A percentile compares a stretch with the other conserved stretches of the same genome.
Evolutionary conservation across 768 basidiomycete species (phyloP).

Genomic region (Boletus reticuloceps): DNA sequence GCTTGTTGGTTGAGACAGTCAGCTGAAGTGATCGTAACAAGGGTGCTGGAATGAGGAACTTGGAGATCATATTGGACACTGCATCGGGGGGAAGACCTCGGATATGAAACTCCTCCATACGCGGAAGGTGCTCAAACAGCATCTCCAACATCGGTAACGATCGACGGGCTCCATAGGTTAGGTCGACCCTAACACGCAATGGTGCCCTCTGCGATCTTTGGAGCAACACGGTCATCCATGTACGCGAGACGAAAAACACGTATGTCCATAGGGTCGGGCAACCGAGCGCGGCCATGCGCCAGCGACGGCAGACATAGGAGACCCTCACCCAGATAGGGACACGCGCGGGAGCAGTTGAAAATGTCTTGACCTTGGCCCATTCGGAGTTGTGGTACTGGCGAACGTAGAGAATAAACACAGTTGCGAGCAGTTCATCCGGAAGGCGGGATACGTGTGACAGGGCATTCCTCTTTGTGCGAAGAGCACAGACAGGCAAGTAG

Average conservation of each 20-base stretch:
- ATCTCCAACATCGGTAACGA: neutral
- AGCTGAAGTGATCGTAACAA: conserved; percentile 3
- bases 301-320: neutral
- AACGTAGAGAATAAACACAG: neutral
- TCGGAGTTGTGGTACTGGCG: neutral
- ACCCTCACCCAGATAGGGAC: neutral
- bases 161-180: neutral
- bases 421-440: conserved; percentile 1
- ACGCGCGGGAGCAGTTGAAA: neutral
- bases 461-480: neutral
- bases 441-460: neutral
- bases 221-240: neutral
- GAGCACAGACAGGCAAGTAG: conserved; percentile 1
- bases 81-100: neutral
- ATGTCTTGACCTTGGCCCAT: neutral
- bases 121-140: neutral
- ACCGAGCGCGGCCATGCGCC: neutral
- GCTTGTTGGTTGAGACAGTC: neutral
- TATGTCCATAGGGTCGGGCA: conserved; percentile 1
- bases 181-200: neutral
- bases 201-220: neutral
- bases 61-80: neutral
- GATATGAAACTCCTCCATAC: conserved; percentile 1
- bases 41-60: neutral
- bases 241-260: neutral